Conservation (phyloP, 1,284 basidiomycete genomes). For the Rhodotorula sp. region DNA sequence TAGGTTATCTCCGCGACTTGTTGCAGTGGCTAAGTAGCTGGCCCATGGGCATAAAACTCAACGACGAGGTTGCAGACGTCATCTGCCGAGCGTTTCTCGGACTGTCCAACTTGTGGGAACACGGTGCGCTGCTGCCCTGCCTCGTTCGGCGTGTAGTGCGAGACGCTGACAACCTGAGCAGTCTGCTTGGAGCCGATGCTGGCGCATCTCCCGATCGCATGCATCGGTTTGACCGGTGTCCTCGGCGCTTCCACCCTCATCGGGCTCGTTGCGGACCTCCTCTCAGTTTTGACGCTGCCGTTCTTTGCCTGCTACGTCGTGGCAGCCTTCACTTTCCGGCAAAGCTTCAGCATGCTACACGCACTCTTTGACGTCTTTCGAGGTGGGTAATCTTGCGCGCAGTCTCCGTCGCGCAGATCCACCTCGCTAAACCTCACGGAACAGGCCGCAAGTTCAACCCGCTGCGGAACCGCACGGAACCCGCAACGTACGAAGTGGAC, state of each 20-base stretch:
- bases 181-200: conserved; percentile 47
- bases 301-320: conserved; percentile 69
- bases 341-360: conserved; percentile 62
- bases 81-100: conserved; percentile 70
- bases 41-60: conserved; percentile 95
- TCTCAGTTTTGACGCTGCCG: conserved; percentile 69
- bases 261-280: conserved; percentile 65
- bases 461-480: conserved; percentile 76
- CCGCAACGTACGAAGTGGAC: conserved; percentile 88
- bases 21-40: conserved; percentile 87
- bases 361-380: conserved; percentile 92
- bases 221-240: conserved; percentile 60
- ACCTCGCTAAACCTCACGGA: not conserved
- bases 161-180: not conserved
- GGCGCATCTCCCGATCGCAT: conserved; percentile 57
- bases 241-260: conserved; percentile 70
- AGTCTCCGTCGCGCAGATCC: too few relatives aligned
- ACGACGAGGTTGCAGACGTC: conserved; percentile 77
- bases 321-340: conserved; percentile 64
- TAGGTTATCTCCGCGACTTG: conserved; percentile 56
- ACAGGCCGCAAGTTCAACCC: conserved; percentile 83
- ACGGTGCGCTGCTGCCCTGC: conserved; percentile 53
- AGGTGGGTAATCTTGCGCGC: conserved; percentile 56
- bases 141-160: too few relatives aligned
- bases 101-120: conserved; percentile 64